Evolutionary conservation across 805 yeast species (phyloP).

Genomic region (Cephaloascus fragrans): DNA sequence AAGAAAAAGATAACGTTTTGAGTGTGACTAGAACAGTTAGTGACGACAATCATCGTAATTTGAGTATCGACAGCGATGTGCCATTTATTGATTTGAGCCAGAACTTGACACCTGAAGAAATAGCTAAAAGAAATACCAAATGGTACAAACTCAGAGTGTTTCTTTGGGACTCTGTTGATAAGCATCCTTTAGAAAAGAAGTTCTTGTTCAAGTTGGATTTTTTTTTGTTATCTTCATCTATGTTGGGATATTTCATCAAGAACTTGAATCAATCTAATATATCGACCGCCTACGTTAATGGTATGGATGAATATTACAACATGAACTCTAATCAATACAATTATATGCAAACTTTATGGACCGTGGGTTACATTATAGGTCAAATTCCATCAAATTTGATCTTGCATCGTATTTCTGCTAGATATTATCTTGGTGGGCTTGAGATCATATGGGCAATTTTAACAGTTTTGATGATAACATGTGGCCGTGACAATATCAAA

Average conservation of each 20-base stretch:
- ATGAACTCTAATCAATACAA: constrained; percentile 35
- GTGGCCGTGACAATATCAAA: constrained; percentile 10
- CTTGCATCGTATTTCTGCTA: constrained; percentile 29
- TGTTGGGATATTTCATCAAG: constrained; percentile 13
- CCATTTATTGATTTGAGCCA: constrained; percentile 14
- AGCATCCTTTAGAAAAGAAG: constrained; percentile 23
- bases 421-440: constrained; percentile 31
- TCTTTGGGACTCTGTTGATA: constrained; percentile 25
- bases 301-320: constrained; percentile 31
- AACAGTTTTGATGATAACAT: constrained; percentile 24
- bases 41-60: too few species aligned
- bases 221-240: constrained; percentile 17
- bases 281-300: constrained; percentile 36
- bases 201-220: constrained; percentile 24
- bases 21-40: background rate
- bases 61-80: too few species aligned
- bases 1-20: background rate
- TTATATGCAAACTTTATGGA: constrained; percentile 31
- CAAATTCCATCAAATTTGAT: constrained; percentile 39
- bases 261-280: constrained; percentile 15
- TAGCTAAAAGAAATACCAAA: background rate
- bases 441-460: constrained; percentile 35
- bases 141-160: constrained; percentile 2
- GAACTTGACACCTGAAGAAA: constrained; percentile 9
- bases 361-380: constrained; percentile 43